Evolutionary conservation across 1,284 basidiomycete species (phyloP).

Genomic region (Cryptococcus sp.): DNA sequence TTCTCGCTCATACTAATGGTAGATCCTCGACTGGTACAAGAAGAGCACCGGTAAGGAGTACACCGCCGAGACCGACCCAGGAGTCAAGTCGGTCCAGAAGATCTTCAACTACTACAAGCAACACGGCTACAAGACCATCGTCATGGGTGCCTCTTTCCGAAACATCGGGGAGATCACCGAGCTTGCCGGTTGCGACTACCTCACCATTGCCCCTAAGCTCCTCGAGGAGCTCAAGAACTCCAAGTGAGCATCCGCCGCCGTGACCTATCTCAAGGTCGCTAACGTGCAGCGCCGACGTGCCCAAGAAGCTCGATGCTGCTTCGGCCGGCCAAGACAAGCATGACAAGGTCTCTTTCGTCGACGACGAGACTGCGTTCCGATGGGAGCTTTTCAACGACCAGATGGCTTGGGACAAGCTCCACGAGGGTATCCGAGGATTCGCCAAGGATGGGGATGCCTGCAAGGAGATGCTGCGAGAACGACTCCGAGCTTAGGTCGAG

Average conservation of each 20-base stretch:
- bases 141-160: slow-evolving; percentile 99
- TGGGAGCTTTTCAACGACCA: slow-evolving; percentile 84
- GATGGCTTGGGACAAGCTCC: slow-evolving; percentile 92
- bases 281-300: slow-evolving; percentile 58
- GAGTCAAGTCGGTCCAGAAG: slow-evolving; percentile 88
- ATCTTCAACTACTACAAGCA: slow-evolving; percentile 99
- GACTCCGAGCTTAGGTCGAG: slow-evolving; percentile 54
- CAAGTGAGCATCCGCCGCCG: slow-evolving; percentile 30
- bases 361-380: slow-evolving; percentile 94
- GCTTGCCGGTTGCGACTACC: slow-evolving; percentile 92
- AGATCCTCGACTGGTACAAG: slow-evolving; percentile 98
- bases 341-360: slow-evolving; percentile 76
- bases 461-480: slow-evolving; percentile 74
- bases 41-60: slow-evolving; percentile 74
- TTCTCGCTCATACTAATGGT: slow-evolving; percentile 1
- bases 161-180: slow-evolving; percentile 91
- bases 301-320: slow-evolving; percentile 72
- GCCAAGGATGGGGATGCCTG: slow-evolving; percentile 89
- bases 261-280: background rate
- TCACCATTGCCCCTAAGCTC: slow-evolving; percentile 86
- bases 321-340: slow-evolving; percentile 58
- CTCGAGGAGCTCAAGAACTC: slow-evolving; percentile 90
- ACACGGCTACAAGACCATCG: slow-evolving; percentile 95
- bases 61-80: slow-evolving; percentile 83
- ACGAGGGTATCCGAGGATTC: slow-evolving; percentile 97